Evolutionary conservation across 768 basidiomycete genomes (phyloP).

Genomic region (Tephrocybe sp.): DNA sequence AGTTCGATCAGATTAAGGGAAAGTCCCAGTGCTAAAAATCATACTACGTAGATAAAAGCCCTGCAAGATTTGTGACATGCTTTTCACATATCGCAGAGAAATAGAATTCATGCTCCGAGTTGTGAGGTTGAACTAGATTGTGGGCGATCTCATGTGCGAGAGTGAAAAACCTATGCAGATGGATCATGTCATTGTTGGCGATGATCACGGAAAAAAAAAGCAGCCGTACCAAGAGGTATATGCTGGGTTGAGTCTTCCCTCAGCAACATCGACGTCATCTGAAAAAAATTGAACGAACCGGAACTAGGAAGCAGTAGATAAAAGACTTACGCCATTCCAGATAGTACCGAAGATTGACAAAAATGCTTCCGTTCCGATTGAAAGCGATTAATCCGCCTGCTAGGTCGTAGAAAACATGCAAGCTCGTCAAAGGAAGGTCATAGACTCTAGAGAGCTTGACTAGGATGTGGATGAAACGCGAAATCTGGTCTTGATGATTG

Average conservation of each 20-base stretch:
- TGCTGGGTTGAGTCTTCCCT: conserved; percentile 55
- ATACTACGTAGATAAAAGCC: conserved; percentile 22
- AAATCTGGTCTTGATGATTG: conserved; percentile 52
- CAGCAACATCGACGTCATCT: conserved; percentile 71
- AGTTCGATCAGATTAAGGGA: too few species aligned
- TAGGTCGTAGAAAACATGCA: conserved; percentile 87
- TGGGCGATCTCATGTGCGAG: conserved; percentile 94
- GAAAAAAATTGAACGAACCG: neutral
- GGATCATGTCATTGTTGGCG: neutral
- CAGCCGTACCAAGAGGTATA: conserved; percentile 72
- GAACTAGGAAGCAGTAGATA: neutral
- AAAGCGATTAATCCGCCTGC: conserved; percentile 87
- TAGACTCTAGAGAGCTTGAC: conserved; percentile 68
- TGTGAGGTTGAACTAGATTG: conserved; percentile 83
- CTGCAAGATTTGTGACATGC: conserved; percentile 41
- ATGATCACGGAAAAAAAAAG: neutral
- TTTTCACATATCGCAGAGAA: conserved; percentile 88
- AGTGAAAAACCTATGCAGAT: conserved; percentile 72
- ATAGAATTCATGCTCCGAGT: conserved; percentile 92
- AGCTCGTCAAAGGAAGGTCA: conserved; percentile 62
- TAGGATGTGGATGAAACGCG: conserved; percentile 73
- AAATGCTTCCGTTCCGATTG: conserved; percentile 86
- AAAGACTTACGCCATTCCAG: conserved; percentile 79
- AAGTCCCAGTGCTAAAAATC: neutral
- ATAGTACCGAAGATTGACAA: conserved; percentile 84